Evolutionary conservation across 2,329 filamentous ascomycete species (phyloP).

Genomic region (Ophiostoma quercus): DNA sequence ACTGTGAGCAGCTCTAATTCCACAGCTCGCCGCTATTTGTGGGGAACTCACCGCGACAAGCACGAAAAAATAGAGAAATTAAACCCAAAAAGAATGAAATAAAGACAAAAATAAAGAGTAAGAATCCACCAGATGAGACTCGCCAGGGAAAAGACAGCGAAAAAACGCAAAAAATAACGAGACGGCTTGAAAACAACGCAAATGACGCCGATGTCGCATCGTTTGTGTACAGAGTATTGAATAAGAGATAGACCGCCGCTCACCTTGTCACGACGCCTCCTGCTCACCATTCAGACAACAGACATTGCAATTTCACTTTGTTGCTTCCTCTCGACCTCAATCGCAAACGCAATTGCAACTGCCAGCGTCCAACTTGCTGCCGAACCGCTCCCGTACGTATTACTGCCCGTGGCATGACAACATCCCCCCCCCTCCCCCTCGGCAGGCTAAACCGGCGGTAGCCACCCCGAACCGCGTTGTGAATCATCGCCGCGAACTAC

Average conservation of each 20-base stretch:
- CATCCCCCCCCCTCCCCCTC: conserved; percentile 12
- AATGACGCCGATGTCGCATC: conserved; percentile 21
- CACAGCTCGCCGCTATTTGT: conserved; percentile 16
- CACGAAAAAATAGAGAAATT: not conserved
- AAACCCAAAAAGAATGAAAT: not conserved
- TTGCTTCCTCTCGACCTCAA: conserved; percentile 6
- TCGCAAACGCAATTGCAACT: not conserved
- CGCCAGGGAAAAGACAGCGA: not conserved
- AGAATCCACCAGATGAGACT: conserved; percentile 7
- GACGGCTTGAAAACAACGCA: conserved; percentile 5
- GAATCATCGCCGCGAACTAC: not conserved
- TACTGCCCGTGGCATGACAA: not conserved
- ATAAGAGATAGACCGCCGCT: conserved; percentile 17
- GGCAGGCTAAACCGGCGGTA: conserved; percentile 13
- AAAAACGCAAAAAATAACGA: conserved; percentile 1
- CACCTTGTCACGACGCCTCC: not conserved
- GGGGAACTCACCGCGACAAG: conserved; percentile 9
- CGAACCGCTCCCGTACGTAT: conserved; percentile 20
- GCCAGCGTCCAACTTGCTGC: conserved; percentile 10
- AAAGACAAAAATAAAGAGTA: not conserved
- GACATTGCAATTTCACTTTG: not conserved
- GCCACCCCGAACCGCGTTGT: conserved; percentile 14
- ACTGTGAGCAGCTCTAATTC: conserved; percentile 11
- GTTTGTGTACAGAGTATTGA: conserved; percentile 19
- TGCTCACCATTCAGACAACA: not conserved